Conservation (phyloP, 805 yeast genomes). For the Starmera caribaea region DNA sequence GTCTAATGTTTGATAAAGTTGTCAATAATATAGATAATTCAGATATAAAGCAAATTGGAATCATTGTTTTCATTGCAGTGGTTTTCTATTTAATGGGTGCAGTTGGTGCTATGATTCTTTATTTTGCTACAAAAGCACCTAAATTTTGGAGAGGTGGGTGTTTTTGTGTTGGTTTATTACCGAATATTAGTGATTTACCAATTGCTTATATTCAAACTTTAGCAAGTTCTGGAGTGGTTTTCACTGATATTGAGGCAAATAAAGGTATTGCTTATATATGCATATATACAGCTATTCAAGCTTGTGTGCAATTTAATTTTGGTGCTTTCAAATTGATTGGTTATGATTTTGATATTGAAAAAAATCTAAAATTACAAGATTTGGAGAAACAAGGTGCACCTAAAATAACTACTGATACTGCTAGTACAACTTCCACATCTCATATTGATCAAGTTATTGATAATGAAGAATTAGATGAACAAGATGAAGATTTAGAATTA, state of each 20-base stretch:
- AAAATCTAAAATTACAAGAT: slow-evolving; percentile 14
- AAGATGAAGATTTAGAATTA: too few relatives aligned
- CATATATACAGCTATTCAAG: slow-evolving; percentile 48
- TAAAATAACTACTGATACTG: too few relatives aligned
- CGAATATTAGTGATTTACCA: slow-evolving; percentile 65
- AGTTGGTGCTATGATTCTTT: slow-evolving; percentile 26
- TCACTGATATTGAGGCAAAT: slow-evolving; percentile 46
- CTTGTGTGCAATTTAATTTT: slow-evolving; percentile 42
- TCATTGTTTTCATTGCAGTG: slow-evolving; percentile 43
- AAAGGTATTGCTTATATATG: slow-evolving; percentile 76
- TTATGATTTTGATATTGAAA: slow-evolving; percentile 42
- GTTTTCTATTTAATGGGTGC: slow-evolving; percentile 44
- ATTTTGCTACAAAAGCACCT: slow-evolving; percentile 26
- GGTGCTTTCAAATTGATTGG: slow-evolving; percentile 64
- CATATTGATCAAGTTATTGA: background rate
- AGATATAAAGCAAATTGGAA: slow-evolving; percentile 64
- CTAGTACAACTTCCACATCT: too few relatives aligned
- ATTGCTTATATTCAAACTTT: slow-evolving; percentile 63
- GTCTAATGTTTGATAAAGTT: slow-evolving; percentile 53
- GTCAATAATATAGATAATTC: slow-evolving; percentile 49
- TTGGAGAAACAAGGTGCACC: slow-evolving; percentile 1
- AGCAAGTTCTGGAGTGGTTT: slow-evolving; percentile 39
- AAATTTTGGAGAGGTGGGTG: slow-evolving; percentile 65
- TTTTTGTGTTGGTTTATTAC: slow-evolving; percentile 58
- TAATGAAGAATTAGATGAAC: background rate